phyloP scores from a whole-genome alignment of 140 eudicot species.

The Flaveria floridana region DNA sequence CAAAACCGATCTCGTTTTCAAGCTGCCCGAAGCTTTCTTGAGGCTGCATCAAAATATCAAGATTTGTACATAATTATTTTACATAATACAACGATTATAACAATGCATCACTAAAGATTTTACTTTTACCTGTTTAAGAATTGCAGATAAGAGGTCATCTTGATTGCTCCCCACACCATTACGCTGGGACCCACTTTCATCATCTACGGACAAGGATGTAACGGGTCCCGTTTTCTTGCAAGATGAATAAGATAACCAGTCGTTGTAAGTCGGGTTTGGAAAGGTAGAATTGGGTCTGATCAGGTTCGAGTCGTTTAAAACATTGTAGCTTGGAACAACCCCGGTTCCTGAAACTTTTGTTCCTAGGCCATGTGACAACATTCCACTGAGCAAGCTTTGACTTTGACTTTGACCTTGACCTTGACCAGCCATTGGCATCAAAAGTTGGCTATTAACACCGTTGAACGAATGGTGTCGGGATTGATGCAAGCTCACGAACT shows the following conservation, averaged over 20 bases:
- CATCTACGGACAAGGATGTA: background rate
- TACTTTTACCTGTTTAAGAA: constrained; percentile 58
- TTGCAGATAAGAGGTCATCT: constrained; percentile 67
- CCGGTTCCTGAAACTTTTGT: constrained; percentile 34
- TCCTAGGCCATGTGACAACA: constrained; percentile 26
- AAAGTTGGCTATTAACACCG: constrained; percentile 41
- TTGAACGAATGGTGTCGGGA: constrained; percentile 35
- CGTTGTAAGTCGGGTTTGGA: constrained; percentile 11
- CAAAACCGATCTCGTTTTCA: constrained; percentile 62
- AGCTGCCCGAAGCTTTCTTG: constrained; percentile 57
- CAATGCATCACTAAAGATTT: background rate
- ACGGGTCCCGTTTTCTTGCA: constrained; percentile 12
- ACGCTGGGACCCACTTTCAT: constrained; percentile 14
- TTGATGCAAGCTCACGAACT: constrained; percentile 59
- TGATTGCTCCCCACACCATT: constrained; percentile 40
- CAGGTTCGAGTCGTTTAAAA: constrained; percentile 41
- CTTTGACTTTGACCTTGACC: constrained; percentile 17
- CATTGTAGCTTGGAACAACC: constrained; percentile 48
- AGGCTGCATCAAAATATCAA: constrained; percentile 15
- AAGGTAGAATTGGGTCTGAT: constrained; percentile 28
- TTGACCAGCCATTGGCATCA: constrained; percentile 48
- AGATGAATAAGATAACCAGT: constrained; percentile 14
- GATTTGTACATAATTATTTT: constrained; percentile 11
- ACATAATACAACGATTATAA: background rate
- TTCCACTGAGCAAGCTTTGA: constrained; percentile 37